Evolutionary conservation across 2,329 filamentous ascomycete genomes (phyloP), one percentile per base, ranked within the genome.

Genomic region (Scedosporium boydii): DNA sequence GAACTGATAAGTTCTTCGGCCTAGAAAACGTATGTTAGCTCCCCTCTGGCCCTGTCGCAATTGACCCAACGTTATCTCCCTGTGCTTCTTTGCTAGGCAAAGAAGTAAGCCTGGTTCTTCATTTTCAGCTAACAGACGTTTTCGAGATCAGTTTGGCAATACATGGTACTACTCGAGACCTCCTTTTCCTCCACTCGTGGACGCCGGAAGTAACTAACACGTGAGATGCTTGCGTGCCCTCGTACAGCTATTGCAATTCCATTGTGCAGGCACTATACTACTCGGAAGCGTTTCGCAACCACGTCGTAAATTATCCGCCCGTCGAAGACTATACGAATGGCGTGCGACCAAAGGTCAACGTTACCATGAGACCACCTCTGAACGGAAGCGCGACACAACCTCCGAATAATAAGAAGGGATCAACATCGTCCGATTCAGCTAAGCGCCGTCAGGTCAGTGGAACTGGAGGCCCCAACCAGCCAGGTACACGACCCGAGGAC

Each of bases 231-330:
- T n/a, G 34, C 56, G 27, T 16, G 16, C 23, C 23, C 29, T 29
- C 26, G 26, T 60, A 4, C 34, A 98, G 93, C 74, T 99, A 99
- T 77, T 96, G 91, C 79, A 99, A 99, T 76, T 99, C 95, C 14
- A 96, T 99, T 70, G 85, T 99, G 63, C 95, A 99, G 78, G 96
- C 92, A 69, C 86, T 99, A 63, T 99, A 96, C 78, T 96, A 96
- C 78, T 97, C 93, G 21, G 88, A 91, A 55, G 87, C 91, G 38
- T 99, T 99, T 75, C 90, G 95, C 76, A 89, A 97, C 78, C 87
- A 93, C 71, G 91, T 99, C 68, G 87, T 99, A 75, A 93, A 90
- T 71, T 99, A 96, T 71, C 93, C 95, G 3, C 82, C 85, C 4
- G 86, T 89, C 10, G 80, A 86, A 66, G 86, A 91, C 70, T 86